Conservation (phyloP, 495 filamentous ascomycete genomes). For the Talaromyces trachyspermus region DNA sequence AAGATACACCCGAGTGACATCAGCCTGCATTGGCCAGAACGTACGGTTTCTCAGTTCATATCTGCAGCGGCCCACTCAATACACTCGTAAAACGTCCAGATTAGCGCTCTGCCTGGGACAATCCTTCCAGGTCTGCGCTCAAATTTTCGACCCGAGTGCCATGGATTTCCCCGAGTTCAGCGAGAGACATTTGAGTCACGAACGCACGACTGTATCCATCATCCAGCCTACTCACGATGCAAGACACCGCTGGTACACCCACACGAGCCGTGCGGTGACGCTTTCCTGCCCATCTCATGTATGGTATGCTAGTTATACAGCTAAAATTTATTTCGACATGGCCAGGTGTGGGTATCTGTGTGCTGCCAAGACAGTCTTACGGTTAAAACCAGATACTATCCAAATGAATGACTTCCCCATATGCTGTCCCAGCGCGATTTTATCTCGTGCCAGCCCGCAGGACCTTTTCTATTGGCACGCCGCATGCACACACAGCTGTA, state of each 20-base stretch:
- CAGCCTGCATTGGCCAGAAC: constrained; percentile 7
- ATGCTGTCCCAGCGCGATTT: neutral
- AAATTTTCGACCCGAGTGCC: no score
- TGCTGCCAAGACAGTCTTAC: neutral
- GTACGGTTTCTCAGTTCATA: neutral
- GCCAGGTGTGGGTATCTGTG: neutral
- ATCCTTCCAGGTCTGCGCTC: no score
- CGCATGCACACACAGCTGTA: neutral
- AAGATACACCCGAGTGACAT: neutral
- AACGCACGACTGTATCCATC: no score
- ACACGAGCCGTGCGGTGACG: no score
- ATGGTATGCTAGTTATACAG: neutral
- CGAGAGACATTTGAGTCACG: neutral
- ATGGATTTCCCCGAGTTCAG: neutral
- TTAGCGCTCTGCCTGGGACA: no score
- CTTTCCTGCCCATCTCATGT: neutral
- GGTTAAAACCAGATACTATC: neutral
- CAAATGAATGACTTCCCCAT: constrained; percentile 1
- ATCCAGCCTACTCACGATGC: no score
- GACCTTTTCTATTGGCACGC: neutral
- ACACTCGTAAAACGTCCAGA: neutral
- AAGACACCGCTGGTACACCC: no score
- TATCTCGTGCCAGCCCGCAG: neutral
- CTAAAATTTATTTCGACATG: neutral
- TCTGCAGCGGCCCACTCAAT: neutral